These are phyloP conservation scores for Alternaria panax DNA, from an alignment of 2,329 filamentous ascomycete species.

Conservation along the genomic window DNA sequence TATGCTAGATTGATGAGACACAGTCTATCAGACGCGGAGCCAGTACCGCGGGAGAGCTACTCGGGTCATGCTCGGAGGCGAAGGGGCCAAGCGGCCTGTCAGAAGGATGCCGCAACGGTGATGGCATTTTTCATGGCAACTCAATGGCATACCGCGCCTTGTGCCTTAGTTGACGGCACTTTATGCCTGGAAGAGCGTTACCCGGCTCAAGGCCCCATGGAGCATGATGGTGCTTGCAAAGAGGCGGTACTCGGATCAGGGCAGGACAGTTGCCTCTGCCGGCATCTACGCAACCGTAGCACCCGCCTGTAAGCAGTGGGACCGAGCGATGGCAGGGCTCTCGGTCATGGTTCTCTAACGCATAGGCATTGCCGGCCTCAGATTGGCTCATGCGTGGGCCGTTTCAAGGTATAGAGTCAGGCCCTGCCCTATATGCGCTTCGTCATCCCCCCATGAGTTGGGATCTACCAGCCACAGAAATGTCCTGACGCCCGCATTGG, in stretches of 20 bases:
- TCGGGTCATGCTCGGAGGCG: conserved; percentile 33
- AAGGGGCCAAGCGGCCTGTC: conserved; percentile 13
- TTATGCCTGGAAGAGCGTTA: conserved; percentile 41
- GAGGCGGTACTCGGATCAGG: conserved; percentile 40
- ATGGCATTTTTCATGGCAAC: conserved; percentile 10
- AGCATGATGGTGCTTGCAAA: conserved; percentile 34
- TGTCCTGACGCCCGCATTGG: conserved; percentile 32
- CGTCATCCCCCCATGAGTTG: conserved; percentile 41
- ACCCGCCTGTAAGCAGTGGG: conserved; percentile 46
- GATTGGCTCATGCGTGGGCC: conserved; percentile 51
- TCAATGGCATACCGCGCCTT: conserved; percentile 29
- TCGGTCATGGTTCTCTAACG: conserved; percentile 43
- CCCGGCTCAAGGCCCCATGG: conserved; percentile 32
- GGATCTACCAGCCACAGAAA: conserved; percentile 49
- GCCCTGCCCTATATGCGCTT: conserved; percentile 50
- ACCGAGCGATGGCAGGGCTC: conserved; percentile 33
- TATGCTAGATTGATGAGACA: conserved; percentile 46
- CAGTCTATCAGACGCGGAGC: conserved; percentile 32
- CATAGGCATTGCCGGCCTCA: conserved; percentile 48
- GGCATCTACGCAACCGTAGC: conserved; percentile 47
- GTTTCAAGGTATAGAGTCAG: conserved; percentile 50
- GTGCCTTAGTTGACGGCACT: conserved; percentile 30
- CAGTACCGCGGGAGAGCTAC: conserved; percentile 35
- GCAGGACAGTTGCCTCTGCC: conserved; percentile 43
- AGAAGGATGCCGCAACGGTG: not conserved